phyloP scores from a whole-genome alignment of 352 stramenopile species.

The Phytophthora meadii region DNA sequence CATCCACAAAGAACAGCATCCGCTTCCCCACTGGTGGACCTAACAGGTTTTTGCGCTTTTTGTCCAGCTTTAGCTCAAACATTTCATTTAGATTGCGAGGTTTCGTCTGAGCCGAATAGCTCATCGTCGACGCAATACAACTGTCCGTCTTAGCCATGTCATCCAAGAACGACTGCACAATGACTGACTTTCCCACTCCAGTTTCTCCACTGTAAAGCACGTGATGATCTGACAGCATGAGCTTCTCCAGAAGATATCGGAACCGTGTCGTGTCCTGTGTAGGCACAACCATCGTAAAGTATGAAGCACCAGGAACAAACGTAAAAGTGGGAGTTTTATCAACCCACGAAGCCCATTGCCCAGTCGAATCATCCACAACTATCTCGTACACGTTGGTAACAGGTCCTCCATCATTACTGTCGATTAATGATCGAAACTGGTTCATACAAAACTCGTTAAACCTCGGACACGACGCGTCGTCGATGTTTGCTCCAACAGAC shows the following conservation, averaged over 20 bases:
- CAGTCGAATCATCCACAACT: constrained; percentile 76
- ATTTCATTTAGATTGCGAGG: constrained; percentile 85
- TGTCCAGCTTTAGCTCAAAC: constrained; percentile 84
- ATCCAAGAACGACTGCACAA: constrained; percentile 92
- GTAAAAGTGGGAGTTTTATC: constrained; percentile 90
- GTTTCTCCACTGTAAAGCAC: constrained; percentile 93
- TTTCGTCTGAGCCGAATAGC: constrained; percentile 91
- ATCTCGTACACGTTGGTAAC: constrained; percentile 89
- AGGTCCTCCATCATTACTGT: constrained; percentile 45
- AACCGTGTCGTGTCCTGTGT: constrained; percentile 96
- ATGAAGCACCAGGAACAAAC: constrained; percentile 85
- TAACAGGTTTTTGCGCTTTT: constrained; percentile 87
- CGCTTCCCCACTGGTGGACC: constrained; percentile 76
- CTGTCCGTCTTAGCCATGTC: constrained; percentile 85
- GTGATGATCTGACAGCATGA: constrained; percentile 84
- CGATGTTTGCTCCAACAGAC: constrained; percentile 89
- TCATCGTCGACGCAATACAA: constrained; percentile 89
- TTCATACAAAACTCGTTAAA: constrained; percentile 91
- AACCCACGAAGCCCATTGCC: constrained; percentile 86
- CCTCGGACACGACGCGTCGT: constrained; percentile 75
- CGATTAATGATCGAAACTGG: constrained; percentile 67
- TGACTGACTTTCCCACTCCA: constrained; percentile 94
- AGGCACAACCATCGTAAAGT: constrained; percentile 96
- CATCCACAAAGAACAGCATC: constrained; percentile 92
- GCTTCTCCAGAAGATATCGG: constrained; percentile 90